Evolutionary conservation across 2,329 filamentous ascomycete species (phyloP), one percentile per base, ranked within the genome.

Genomic region (Ophiocordyceps robertsii): DNA sequence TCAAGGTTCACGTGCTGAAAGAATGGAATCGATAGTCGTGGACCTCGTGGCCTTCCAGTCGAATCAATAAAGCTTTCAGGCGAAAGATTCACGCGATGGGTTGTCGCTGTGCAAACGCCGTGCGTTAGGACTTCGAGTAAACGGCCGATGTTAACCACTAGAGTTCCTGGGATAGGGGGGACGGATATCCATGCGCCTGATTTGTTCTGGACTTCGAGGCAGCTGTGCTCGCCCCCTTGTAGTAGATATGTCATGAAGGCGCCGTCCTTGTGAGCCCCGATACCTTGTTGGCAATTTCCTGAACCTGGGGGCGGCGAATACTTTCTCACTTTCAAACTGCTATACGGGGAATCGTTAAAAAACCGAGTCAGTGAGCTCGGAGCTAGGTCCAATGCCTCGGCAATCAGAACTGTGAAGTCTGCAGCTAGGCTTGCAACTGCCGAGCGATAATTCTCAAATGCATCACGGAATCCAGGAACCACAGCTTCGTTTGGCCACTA

Each of bases 251-350:
- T 83, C 9, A 80, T 82, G 47, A 92, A 69, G 84, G 92, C 90
- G 51, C 76, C 82, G 60, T 90, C 85, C 61, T 90, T 90, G 66
- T 90, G 84, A 29, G 84, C 83, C 0, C 84, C 85, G 0, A 89
- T 82, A 51, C 67, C 77, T n/a, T n/a, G n/a, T 51, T 32, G 31
- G 9, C 31, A n/a, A 32, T 5, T 12, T 10, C 9, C 29, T 69
- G 69, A 48, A 70, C 59, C 21, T 14, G 66, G 61, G 11, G 75
- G 61, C 56, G 90, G 85, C 0, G 87, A 87, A 56, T 92, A 93
- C 65, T 84, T 86, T 46, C 93, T 81, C 45, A 94, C 81, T 66
- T 94, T 93, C 53, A 93, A 72, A 67, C 92, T 93, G 66, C 93
- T 85, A 64, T 92, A 85, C 65, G 75, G 68, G 51, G 73, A 60